phyloP scores from a whole-genome alignment of 1,139 yeast species.

The Blastobotrys indianensis region DNA sequence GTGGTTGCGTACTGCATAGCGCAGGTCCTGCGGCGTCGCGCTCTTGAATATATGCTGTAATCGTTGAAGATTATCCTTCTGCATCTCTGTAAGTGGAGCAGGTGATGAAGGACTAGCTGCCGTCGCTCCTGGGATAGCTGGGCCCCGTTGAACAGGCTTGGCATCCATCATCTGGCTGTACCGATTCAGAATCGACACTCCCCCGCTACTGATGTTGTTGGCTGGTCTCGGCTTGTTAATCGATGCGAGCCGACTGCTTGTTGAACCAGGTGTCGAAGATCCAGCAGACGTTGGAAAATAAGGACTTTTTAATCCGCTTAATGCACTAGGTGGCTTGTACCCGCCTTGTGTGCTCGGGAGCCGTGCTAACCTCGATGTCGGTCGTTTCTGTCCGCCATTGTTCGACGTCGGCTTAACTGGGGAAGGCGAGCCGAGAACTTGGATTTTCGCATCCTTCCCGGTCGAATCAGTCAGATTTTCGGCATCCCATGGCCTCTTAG shows the following conservation, averaged over 20 bases:
- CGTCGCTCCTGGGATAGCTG: constrained; percentile 1
- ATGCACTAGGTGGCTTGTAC: not conserved
- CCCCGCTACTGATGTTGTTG: not conserved
- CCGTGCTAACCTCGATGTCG: constrained; percentile 5
- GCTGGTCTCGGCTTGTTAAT: not conserved
- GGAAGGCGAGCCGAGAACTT: constrained; percentile 7
- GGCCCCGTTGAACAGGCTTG: constrained; percentile 6
- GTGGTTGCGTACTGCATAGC: constrained; percentile 1
- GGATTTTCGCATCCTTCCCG: constrained; percentile 2
- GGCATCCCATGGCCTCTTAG: too few species aligned
- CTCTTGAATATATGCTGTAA: constrained; percentile 1
- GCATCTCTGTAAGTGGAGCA: not conserved
- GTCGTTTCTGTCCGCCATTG: constrained; percentile 9
- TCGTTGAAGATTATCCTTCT: not conserved
- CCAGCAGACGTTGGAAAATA: not conserved
- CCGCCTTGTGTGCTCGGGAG: not conserved
- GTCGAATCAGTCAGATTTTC: too few species aligned
- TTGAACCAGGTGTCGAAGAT: too few species aligned
- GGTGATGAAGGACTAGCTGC: not conserved
- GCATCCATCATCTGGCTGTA: constrained; percentile 6
- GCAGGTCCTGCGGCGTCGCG: constrained; percentile 3
- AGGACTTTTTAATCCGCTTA: not conserved
- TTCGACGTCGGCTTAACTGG: not conserved
- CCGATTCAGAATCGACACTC: not conserved
- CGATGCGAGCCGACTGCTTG: not conserved